phyloP scores from a whole-genome alignment of 768 basidiomycete genomes.

The Phylloporus rhodoxanthus region DNA sequence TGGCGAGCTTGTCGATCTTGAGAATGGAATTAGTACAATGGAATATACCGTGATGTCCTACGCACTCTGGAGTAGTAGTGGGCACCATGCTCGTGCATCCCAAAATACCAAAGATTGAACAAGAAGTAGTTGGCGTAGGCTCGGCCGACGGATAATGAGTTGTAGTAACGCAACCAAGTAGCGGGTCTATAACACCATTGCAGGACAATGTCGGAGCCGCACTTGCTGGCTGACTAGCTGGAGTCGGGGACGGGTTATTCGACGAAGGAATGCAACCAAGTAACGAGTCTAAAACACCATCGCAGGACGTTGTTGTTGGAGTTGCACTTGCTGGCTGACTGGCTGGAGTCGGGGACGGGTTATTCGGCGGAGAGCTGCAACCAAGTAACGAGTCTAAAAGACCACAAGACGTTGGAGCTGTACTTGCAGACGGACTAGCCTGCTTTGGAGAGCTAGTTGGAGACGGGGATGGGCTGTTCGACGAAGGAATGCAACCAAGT shows the following conservation, averaged over 20 bases:
- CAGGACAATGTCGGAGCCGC: neutral
- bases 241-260: neutral
- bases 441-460: neutral
- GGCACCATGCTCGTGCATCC: constrained; percentile 13
- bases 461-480: constrained; percentile 1
- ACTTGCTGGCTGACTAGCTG: neutral
- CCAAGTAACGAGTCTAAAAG: too few species aligned
- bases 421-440: neutral
- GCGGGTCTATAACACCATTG: constrained; percentile 8
- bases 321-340: neutral
- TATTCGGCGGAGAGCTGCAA: too few species aligned
- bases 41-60: neutral
- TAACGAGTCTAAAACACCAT: too few species aligned
- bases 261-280: neutral
- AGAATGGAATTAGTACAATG: neutral
- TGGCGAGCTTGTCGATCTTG: constrained; percentile 5
- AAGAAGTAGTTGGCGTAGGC: constrained; percentile 11
- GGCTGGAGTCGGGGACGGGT: too few species aligned
- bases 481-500: too few species aligned
- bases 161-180: constrained; percentile 4
- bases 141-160: constrained; percentile 4
- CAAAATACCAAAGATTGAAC: constrained; percentile 14
- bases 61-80: constrained; percentile 13
- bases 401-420: too few species aligned
- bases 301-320: too few species aligned